A percentile compares a stretch with the other conserved stretches of the same genome.
phyloP scores from a whole-genome alignment of 2,329 filamentous ascomycete species.

The Xylariaceae sp. region DNA sequence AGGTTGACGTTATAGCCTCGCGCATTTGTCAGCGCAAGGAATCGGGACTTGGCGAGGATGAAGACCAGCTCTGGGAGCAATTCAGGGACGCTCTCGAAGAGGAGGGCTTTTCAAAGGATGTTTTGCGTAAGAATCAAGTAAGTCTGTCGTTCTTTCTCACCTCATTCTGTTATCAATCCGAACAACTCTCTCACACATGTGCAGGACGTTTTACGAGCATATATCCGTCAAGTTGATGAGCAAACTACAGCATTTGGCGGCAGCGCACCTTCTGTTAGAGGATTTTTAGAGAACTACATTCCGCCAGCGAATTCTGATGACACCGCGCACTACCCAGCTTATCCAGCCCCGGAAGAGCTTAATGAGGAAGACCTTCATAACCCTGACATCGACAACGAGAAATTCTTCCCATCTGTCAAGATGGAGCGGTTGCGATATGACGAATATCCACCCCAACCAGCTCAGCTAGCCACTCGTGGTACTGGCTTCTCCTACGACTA shows the following conservation, averaged over 20 bases:
- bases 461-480: constrained; percentile 30
- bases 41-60: constrained; percentile 49
- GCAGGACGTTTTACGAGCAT: constrained; percentile 65
- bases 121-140: constrained; percentile 65
- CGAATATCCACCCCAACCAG: constrained; percentile 31
- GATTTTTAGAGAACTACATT: constrained; percentile 54
- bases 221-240: constrained; percentile 66
- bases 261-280: constrained; percentile 57
- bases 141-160: constrained; percentile 27
- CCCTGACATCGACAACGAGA: constrained; percentile 48
- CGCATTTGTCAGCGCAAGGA: constrained; percentile 55
- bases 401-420: constrained; percentile 50
- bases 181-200: constrained; percentile 1
- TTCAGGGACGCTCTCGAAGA: constrained; percentile 64
- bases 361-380: constrained; percentile 47
- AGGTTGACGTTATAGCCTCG: constrained; percentile 64
- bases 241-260: constrained; percentile 52
- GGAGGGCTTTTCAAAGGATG: constrained; percentile 63
- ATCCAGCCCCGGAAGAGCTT: constrained; percentile 30
- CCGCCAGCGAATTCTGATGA: constrained; percentile 42
- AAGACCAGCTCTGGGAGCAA: constrained; percentile 63
- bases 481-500: constrained; percentile 45
- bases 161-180: neutral
- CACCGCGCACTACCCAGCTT: constrained; percentile 38
- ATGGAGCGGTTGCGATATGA: constrained; percentile 47